Evolutionary conservation across 108 stramenopile species (phyloP).

Genomic region (Fragilaria crotonensis): DNA sequence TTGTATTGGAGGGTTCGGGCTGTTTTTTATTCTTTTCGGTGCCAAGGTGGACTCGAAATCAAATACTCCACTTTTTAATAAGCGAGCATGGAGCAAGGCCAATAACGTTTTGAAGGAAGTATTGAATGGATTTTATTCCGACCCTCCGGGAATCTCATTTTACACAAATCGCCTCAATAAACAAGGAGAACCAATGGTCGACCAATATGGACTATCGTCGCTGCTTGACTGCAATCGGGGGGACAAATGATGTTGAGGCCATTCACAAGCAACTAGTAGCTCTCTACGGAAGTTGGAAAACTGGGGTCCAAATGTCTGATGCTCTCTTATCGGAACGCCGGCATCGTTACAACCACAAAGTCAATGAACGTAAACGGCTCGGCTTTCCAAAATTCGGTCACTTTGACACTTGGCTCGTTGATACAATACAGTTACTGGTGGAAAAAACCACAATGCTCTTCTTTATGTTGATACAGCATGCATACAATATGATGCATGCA

Average conservation of each 20-base stretch:
- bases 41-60: constrained; percentile 12
- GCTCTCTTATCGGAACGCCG: too few relatives aligned
- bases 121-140: constrained; percentile 17
- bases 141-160: constrained; percentile 20
- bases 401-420: too few relatives aligned
- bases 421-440: too few relatives aligned
- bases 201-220: constrained; percentile 12
- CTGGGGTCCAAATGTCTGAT: too few relatives aligned
- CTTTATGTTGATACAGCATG: too few relatives aligned
- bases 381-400: too few relatives aligned
- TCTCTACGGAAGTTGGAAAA: constrained; percentile 18
- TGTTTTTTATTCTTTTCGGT: constrained; percentile 21
- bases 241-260: constrained; percentile 8
- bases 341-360: too few relatives aligned
- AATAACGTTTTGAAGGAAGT: constrained; percentile 28
- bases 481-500: too few relatives aligned
- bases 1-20: constrained; percentile 30
- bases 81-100: constrained; percentile 24
- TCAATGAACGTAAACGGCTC: too few relatives aligned
- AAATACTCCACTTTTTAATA: constrained; percentile 23
- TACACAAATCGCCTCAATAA: constrained; percentile 6
- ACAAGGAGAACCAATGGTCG: constrained; percentile 7
- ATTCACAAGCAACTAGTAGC: constrained; percentile 16
- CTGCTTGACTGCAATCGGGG: constrained; percentile 11
- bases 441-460: too few relatives aligned